A percentile compares a stretch with the other conserved stretches of the same genome.
Conservation (phyloP, 73 alveolate species). For the Paramecium caudatum region DNA sequence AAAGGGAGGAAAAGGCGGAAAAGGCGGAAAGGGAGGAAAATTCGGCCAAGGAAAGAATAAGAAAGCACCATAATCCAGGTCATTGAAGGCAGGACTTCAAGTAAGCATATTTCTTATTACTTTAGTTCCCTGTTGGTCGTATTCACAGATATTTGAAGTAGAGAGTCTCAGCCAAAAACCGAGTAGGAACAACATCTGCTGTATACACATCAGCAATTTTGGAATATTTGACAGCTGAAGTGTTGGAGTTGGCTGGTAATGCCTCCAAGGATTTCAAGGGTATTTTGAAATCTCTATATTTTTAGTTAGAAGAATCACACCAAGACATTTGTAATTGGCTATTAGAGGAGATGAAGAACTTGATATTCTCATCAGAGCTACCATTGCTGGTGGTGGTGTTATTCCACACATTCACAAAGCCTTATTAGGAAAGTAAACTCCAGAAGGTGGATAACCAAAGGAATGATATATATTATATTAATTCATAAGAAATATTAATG, state of each 20-base stretch:
- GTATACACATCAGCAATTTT: slow-evolving; percentile 99
- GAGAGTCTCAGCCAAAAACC: slow-evolving; percentile 91
- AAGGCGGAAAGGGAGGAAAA: slow-evolving; percentile 95
- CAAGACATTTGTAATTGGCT: slow-evolving; percentile 98
- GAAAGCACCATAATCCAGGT: slow-evolving; percentile 97
- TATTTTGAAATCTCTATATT: background rate
- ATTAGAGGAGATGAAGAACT: slow-evolving; percentile 99
- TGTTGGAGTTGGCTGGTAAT: slow-evolving; percentile 98
- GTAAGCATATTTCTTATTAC: slow-evolving; percentile 71
- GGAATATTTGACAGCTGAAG: slow-evolving; percentile 99
- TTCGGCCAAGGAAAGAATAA: slow-evolving; percentile 88
- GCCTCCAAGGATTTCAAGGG: slow-evolving; percentile 97
- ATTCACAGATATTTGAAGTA: slow-evolving; percentile 97
- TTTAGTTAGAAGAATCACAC: slow-evolving; percentile 96
- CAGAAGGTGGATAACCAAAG: slow-evolving; percentile 71
- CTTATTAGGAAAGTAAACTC: slow-evolving; percentile 77
- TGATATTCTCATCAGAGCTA: slow-evolving; percentile 98
- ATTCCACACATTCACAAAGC: slow-evolving; percentile 99
- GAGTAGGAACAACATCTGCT: slow-evolving; percentile 99
- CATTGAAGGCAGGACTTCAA: slow-evolving; percentile 97
- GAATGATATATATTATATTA: slow-evolving; percentile 58
- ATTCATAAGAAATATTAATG: slow-evolving; percentile 61
- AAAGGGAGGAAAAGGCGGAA: slow-evolving; percentile 93
- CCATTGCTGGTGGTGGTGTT: slow-evolving; percentile 99
- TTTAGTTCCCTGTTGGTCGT: slow-evolving; percentile 99